Conservation (phyloP, 176 grass and related monocot species). For the Ensete ventricosum region DNA sequence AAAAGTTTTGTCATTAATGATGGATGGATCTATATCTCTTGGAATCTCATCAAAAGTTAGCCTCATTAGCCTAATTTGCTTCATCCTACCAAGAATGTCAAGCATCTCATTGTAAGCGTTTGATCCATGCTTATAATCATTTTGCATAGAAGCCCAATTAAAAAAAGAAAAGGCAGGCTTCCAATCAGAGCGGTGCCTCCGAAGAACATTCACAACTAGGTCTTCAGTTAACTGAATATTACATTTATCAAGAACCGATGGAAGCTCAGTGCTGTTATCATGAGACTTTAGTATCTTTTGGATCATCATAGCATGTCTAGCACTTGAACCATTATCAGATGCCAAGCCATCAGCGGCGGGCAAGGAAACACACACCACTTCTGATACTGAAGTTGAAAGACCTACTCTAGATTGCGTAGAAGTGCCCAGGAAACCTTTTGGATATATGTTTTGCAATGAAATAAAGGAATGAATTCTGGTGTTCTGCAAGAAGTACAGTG, state of each 20-base stretch:
- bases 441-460: not conserved
- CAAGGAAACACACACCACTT: not conserved
- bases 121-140: slow-evolving; percentile 27
- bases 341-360: not conserved
- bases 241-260: slow-evolving; percentile 24
- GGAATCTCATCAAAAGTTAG: slow-evolving; percentile 50
- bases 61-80: slow-evolving; percentile 49
- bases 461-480: not conserved
- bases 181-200: slow-evolving; percentile 53
- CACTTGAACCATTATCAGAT: not conserved
- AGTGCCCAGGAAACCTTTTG: not conserved
- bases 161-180: slow-evolving; percentile 43
- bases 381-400: not conserved
- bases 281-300: slow-evolving; percentile 34
- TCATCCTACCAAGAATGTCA: slow-evolving; percentile 74
- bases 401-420: not conserved
- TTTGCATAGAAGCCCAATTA: slow-evolving; percentile 31
- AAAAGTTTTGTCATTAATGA: slow-evolving; percentile 53
- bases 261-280: not conserved
- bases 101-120: slow-evolving; percentile 46
- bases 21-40: not conserved
- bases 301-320: slow-evolving; percentile 1
- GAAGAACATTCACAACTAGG: slow-evolving; percentile 36
- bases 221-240: slow-evolving; percentile 29
- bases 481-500: not conserved